Evolutionary conservation across 805 yeast species (phyloP).

Genomic region (Pichia exigua): DNA sequence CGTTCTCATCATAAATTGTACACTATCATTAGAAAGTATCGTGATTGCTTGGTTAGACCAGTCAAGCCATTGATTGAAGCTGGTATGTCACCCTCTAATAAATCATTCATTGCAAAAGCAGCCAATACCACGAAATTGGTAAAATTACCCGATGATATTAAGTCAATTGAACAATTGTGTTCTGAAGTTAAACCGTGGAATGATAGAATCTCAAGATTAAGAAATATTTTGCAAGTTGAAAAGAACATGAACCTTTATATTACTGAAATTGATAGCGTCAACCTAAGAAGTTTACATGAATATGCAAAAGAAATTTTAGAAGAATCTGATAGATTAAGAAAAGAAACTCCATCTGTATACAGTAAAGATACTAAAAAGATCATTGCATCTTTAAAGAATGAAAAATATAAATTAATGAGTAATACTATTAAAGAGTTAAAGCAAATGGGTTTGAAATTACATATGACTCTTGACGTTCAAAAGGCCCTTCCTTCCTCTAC

Average conservation of each 20-base stretch:
- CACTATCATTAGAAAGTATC: slow-evolving; percentile 76
- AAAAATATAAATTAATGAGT: slow-evolving; percentile 71
- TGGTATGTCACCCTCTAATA: slow-evolving; percentile 35
- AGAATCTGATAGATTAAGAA: slow-evolving; percentile 54
- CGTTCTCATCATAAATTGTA: slow-evolving; percentile 78
- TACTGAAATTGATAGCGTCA: slow-evolving; percentile 25
- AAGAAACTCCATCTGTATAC: slow-evolving; percentile 68
- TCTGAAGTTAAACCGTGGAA: slow-evolving; percentile 39
- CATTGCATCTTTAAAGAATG: slow-evolving; percentile 66
- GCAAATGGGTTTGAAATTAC: slow-evolving; percentile 66
- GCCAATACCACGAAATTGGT: not conserved
- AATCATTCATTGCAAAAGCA: slow-evolving; percentile 1
- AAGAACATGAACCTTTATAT: slow-evolving; percentile 48
- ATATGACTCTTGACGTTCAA: slow-evolving; percentile 58
- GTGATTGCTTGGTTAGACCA: slow-evolving; percentile 48
- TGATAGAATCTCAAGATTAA: slow-evolving; percentile 49
- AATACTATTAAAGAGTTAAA: slow-evolving; percentile 68
- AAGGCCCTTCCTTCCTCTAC: slow-evolving; percentile 56
- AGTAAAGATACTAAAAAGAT: slow-evolving; percentile 70
- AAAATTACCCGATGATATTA: slow-evolving; percentile 2
- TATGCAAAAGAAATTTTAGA: slow-evolving; percentile 46
- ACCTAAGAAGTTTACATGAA: slow-evolving; percentile 42
- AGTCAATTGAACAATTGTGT: slow-evolving; percentile 20
- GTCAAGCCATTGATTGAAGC: slow-evolving; percentile 50
- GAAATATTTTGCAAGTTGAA: slow-evolving; percentile 42